Base-by-base conservation (phyloP, 2,329 filamentous ascomycete species). In the Onygena corvina region DNA sequence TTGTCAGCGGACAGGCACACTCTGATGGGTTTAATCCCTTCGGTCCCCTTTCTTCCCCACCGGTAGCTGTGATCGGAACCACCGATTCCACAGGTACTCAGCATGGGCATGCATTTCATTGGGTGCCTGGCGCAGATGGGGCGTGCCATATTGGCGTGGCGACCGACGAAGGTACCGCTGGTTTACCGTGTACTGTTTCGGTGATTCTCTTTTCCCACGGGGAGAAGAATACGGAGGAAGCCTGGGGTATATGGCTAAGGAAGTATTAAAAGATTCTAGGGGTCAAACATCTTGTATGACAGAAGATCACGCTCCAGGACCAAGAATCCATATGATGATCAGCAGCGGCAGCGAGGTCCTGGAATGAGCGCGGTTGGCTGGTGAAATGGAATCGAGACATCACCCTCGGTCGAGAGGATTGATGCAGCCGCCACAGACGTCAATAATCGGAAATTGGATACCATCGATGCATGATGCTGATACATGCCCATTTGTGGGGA, bases 1-100 rank as follows among this genome's bases (percentile, higher is more conserved):
- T 27, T 42, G 38, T 42, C 38, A 42, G 38, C 38, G 12, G 20
- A 16, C 11, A n/a, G 38, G n/a, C 38, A 42, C 25, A 42, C 21
- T 27, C n/a, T 42, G 38, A 21, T 11, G 27, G 8, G 21, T 7
- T 11, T 38, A n/a, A n/a, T n/a, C n/a, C n/a, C n/a, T n/a, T n/a
- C n/a, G n/a, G n/a, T 16, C 38, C 38, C 38, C 38, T 42, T 42
- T 27, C 38, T 29, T 42, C 38, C 27, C 38, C 38, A 42, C 38
- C 21, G 12, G 12, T 25, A 42, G 38, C 38, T 42, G 27, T 27
- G 21, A n/a, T 12, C 23, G 38, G 38, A 42, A 27, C 38, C 38
- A 42, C 16, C 7, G 38, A 42, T 42, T 8, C 38, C 38, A 42
- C 38, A 25, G 38, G 20, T 42, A 42, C 38, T n/a, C 27, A n/a